phyloP scores from a whole-genome alignment of 768 basidiomycete genomes.

The Lactarius hatsudake region DNA sequence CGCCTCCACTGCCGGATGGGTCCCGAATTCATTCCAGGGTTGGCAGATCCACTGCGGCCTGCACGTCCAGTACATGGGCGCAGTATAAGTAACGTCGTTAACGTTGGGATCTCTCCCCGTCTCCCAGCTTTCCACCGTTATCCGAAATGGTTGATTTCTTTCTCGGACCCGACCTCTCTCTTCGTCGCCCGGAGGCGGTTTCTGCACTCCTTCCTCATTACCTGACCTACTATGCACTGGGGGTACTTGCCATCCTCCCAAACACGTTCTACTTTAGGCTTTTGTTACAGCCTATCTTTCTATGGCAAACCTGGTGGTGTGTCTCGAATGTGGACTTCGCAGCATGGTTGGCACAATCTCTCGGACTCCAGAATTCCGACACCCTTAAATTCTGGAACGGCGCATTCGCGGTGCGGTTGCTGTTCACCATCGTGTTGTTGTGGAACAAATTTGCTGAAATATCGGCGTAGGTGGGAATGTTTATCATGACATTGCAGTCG shows the following conservation, averaged over 20 bases:
- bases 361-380: neutral
- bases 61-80: neutral
- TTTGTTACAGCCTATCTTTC: slow-evolving; percentile 3
- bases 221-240: slow-evolving; percentile 9
- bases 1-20: neutral
- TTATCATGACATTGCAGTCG: neutral
- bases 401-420: slow-evolving; percentile 1
- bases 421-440: neutral
- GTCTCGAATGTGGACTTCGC: slow-evolving; percentile 1
- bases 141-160: neutral
- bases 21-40: neutral
- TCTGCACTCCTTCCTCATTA: neutral
- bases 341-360: neutral
- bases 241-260: slow-evolving; percentile 11
- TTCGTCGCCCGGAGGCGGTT: neutral
- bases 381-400: neutral
- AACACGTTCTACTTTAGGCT: slow-evolving; percentile 3
- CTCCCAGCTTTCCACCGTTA: too few species aligned
- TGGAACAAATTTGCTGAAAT: neutral
- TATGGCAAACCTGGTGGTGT: slow-evolving; percentile 1
- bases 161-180: slow-evolving; percentile 1
- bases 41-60: neutral
- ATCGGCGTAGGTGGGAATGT: neutral
- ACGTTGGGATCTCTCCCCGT: too few species aligned
- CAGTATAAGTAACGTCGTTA: too few species aligned